Conservation (phyloP, 495 filamentous ascomycete genomes). For the Xanthoparmelia taractica region DNA sequence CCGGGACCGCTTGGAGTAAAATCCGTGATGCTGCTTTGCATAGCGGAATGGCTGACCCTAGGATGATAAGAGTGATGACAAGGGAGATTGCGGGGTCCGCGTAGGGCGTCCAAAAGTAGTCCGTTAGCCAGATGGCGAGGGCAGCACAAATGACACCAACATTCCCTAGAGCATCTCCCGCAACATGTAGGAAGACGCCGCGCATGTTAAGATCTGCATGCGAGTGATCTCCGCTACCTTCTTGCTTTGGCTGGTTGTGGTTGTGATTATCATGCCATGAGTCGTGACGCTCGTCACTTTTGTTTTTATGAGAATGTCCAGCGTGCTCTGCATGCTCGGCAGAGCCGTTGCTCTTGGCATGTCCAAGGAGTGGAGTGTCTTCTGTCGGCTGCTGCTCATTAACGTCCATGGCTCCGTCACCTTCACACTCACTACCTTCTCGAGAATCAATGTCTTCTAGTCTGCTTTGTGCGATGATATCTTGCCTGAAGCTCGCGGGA, state of each 20-base stretch:
- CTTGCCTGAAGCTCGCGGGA: constrained; percentile 82
- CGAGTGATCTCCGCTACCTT: constrained; percentile 53
- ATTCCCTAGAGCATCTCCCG: constrained; percentile 95
- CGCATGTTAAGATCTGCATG: constrained; percentile 96
- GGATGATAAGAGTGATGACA: constrained; percentile 94
- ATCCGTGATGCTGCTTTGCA: constrained; percentile 91
- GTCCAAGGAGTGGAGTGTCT: constrained; percentile 38
- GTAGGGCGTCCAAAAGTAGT: constrained; percentile 62
- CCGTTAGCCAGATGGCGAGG: constrained; percentile 82
- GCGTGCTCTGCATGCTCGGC: constrained; percentile 15
- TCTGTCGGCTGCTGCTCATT: constrained; percentile 40
- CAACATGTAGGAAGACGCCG: constrained; percentile 90
- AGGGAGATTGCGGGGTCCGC: constrained; percentile 89
- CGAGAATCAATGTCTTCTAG: constrained; percentile 49
- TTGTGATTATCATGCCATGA: constrained; percentile 49
- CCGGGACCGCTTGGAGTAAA: constrained; percentile 84
- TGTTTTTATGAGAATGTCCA: constrained; percentile 4
- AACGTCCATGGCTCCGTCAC: constrained; percentile 38
- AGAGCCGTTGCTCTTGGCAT: constrained; percentile 23
- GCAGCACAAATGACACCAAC: constrained; percentile 93
- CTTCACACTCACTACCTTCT: constrained; percentile 37
- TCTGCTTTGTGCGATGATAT: constrained; percentile 74
- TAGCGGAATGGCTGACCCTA: constrained; percentile 81
- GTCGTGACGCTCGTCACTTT: background rate
- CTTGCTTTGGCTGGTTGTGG: constrained; percentile 67